Percentiles rank a stretch among this genome's conserved stretches.
Conservation (phyloP, 2,329 filamentous ascomycete genomes). For the Penicillium sp. region DNA sequence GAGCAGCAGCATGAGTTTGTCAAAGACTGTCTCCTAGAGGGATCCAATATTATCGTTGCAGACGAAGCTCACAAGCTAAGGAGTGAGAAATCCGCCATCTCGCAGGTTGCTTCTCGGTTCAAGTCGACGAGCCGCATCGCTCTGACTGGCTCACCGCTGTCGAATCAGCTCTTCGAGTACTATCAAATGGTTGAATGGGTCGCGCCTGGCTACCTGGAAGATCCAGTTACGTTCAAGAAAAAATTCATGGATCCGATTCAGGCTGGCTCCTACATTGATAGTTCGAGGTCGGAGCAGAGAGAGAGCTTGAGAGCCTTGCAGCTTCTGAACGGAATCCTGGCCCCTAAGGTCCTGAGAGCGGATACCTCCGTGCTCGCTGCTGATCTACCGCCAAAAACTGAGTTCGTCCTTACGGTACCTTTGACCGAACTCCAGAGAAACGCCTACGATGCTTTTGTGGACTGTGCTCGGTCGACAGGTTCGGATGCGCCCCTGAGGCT, state of each 20-base stretch:
- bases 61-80: conserved; percentile 86
- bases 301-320: conserved; percentile 66
- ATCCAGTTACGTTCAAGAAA: conserved; percentile 64
- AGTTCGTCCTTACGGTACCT: conserved; percentile 77
- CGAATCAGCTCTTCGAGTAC: conserved; percentile 83
- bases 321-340: conserved; percentile 70
- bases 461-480: conserved; percentile 36
- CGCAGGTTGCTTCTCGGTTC: conserved; percentile 60
- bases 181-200: conserved; percentile 88
- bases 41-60: conserved; percentile 72
- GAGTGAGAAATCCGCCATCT: conserved; percentile 58
- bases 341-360: conserved; percentile 75
- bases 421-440: conserved; percentile 65
- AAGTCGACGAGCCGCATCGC: conserved; percentile 72
- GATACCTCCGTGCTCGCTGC: conserved; percentile 68
- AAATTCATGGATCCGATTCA: conserved; percentile 75
- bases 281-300: conserved; percentile 56
- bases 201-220: conserved; percentile 74
- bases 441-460: conserved; percentile 62
- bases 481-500: conserved; percentile 47
- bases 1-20: conserved; percentile 44
- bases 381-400: conserved; percentile 72
- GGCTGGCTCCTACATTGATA: conserved; percentile 69
- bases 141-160: conserved; percentile 81
- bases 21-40: conserved; percentile 55